Percentiles rank a stretch among this genome's conserved stretches.
phyloP scores from a whole-genome alignment of 306 rosid species.

The Vigna unguiculata region DNA sequence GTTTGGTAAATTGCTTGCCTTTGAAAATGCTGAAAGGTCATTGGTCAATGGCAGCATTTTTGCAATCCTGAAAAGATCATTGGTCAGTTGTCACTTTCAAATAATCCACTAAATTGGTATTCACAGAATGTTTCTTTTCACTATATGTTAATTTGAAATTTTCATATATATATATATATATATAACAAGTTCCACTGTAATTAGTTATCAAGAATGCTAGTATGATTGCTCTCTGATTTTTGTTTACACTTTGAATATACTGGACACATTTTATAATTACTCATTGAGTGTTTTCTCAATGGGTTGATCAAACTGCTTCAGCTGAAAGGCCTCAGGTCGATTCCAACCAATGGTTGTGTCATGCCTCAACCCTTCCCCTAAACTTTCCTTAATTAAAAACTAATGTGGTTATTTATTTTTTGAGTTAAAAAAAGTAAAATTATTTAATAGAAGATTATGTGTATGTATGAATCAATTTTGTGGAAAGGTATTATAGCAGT shows the following conservation, averaged over 20 bases:
- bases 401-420: neutral
- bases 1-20: neutral
- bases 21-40: neutral
- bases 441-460: neutral
- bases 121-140: neutral
- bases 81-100: constrained; percentile 15
- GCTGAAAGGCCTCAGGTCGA: neutral
- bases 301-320: neutral
- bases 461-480: neutral
- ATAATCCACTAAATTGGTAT: constrained; percentile 4
- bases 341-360: neutral
- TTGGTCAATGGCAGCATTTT: neutral
- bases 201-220: neutral
- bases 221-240: neutral
- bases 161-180: neutral
- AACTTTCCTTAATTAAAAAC: neutral
- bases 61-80: neutral
- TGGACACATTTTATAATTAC: neutral
- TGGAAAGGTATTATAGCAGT: constrained; percentile 3
- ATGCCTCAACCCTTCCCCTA: constrained; percentile 10
- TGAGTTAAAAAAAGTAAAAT: constrained; percentile 1
- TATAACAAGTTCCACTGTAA: neutral
- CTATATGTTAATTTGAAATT: neutral
- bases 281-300: neutral
- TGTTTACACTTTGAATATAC: constrained; percentile 4